Conservation (phyloP, 2,329 filamentous ascomycete genomes). For the Hymenoscyphus fraxineus region DNA sequence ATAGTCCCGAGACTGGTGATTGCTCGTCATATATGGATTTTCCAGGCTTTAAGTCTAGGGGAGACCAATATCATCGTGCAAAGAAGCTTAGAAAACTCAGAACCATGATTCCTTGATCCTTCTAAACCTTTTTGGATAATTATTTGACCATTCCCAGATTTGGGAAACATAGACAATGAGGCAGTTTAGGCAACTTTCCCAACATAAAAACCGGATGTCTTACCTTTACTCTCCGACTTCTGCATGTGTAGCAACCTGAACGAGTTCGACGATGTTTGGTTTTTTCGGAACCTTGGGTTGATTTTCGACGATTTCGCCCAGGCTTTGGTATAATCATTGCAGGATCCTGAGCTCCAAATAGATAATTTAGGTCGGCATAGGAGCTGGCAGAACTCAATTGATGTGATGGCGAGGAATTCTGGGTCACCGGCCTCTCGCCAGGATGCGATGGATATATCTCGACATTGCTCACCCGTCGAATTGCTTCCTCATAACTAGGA, state of each 20-base stretch:
- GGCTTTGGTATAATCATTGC: constrained; percentile 30
- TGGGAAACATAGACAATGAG: neutral
- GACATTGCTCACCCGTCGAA: constrained; percentile 9
- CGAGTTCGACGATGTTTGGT: constrained; percentile 91
- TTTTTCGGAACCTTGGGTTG: constrained; percentile 29
- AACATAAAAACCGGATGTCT: neutral
- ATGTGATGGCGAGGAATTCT: constrained; percentile 13
- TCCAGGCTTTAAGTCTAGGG: neutral
- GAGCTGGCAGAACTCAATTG: constrained; percentile 30
- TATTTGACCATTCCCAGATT: neutral
- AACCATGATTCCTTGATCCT: neutral
- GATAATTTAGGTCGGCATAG: constrained; percentile 30
- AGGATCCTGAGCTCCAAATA: constrained; percentile 31
- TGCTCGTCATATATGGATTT: neutral
- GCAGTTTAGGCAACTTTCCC: neutral
- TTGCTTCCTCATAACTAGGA: constrained; percentile 12
- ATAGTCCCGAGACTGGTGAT: neutral
- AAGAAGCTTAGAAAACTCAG: neutral
- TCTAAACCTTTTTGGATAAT: neutral
- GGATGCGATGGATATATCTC: constrained; percentile 11
- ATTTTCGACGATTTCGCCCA: constrained; percentile 31
- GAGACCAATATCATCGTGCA: neutral
- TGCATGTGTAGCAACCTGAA: constrained; percentile 91
- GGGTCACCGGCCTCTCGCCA: constrained; percentile 7
- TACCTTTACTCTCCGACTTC: constrained; percentile 81